Evolutionary conservation across 2,329 filamentous ascomycete species (phyloP).

Genomic region (Sarocladium brachiariae): DNA sequence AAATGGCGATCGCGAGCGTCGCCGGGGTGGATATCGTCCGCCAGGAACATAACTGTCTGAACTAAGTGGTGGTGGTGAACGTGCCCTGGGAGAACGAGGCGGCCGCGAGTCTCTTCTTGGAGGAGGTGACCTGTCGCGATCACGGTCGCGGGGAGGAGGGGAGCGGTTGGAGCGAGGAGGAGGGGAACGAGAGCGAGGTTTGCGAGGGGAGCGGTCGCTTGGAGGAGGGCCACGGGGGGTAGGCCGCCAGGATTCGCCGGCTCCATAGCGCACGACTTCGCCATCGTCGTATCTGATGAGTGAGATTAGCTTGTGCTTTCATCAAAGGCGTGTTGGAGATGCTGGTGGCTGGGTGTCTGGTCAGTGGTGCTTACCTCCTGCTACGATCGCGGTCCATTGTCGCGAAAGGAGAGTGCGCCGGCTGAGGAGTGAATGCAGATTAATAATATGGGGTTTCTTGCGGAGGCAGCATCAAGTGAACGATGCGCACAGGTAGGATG

Average conservation of each 20-base stretch:
- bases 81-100: constrained; percentile 22
- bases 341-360: too few species aligned
- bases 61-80: constrained; percentile 29
- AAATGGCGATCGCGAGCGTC: constrained; percentile 27
- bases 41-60: constrained; percentile 40
- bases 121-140: constrained; percentile 22
- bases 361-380: constrained; percentile 12
- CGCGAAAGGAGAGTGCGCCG: too few species aligned
- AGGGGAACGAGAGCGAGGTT: constrained; percentile 13
- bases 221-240: constrained; percentile 35
- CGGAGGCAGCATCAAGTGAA: too few species aligned
- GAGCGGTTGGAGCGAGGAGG: constrained; percentile 18
- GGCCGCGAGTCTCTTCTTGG: constrained; percentile 7
- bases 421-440: too few species aligned
- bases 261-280: constrained; percentile 55
- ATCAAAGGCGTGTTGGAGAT: too few species aligned
- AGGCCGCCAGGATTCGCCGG: constrained; percentile 54
- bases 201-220: constrained; percentile 36
- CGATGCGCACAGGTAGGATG: too few species aligned
- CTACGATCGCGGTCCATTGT: constrained; percentile 14
- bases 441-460: too few species aligned
- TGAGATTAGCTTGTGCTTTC: constrained; percentile 1
- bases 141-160: constrained; percentile 14
- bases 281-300: constrained; percentile 49
- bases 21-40: constrained; percentile 33